Evolutionary conservation across 495 filamentous ascomycete species (phyloP).

Genomic region (Staphylotrichum longicolle): DNA sequence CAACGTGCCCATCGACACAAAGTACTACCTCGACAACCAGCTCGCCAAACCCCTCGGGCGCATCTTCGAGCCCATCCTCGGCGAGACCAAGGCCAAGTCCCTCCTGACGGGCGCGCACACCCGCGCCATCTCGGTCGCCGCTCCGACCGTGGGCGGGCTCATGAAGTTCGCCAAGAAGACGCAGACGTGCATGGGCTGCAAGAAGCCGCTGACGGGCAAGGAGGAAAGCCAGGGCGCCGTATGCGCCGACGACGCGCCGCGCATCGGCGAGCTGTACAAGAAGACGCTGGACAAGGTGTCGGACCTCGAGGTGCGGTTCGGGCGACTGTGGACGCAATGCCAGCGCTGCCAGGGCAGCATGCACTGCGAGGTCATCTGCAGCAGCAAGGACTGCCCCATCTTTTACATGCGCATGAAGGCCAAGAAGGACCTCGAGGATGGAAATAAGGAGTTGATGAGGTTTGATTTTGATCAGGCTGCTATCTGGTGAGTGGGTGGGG

Average conservation of each 20-base stretch:
- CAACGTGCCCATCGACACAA: constrained; percentile 97
- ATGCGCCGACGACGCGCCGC: constrained; percentile 76
- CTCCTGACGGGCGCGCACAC: constrained; percentile 89
- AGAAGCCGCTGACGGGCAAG: constrained; percentile 81
- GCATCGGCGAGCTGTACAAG: constrained; percentile 90
- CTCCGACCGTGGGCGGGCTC: constrained; percentile 82
- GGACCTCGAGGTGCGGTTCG: constrained; percentile 90
- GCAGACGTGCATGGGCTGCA: constrained; percentile 97
- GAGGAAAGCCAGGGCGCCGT: constrained; percentile 83
- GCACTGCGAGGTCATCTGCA: constrained; percentile 97
- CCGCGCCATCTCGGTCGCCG: constrained; percentile 83
- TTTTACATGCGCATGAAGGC: constrained; percentile 99
- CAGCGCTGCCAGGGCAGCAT: constrained; percentile 96
- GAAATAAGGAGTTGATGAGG: constrained; percentile 80
- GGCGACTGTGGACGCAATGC: constrained; percentile 95
- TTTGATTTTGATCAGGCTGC: constrained; percentile 78
- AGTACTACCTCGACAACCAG: constrained; percentile 98
- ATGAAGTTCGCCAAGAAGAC: constrained; percentile 99
- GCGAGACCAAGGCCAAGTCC: constrained; percentile 81
- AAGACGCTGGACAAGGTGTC: constrained; percentile 82
- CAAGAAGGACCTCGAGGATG: constrained; percentile 97
- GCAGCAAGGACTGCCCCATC: constrained; percentile 92
- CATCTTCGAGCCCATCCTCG: constrained; percentile 97
- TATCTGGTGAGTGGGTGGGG: constrained; percentile 36
- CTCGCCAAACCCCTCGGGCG: constrained; percentile 88